Evolutionary conservation across 164 flowering plant species (phyloP), one percentile per base, ranked within the genome.

Genomic region (Pachysandra terminalis): DNA sequence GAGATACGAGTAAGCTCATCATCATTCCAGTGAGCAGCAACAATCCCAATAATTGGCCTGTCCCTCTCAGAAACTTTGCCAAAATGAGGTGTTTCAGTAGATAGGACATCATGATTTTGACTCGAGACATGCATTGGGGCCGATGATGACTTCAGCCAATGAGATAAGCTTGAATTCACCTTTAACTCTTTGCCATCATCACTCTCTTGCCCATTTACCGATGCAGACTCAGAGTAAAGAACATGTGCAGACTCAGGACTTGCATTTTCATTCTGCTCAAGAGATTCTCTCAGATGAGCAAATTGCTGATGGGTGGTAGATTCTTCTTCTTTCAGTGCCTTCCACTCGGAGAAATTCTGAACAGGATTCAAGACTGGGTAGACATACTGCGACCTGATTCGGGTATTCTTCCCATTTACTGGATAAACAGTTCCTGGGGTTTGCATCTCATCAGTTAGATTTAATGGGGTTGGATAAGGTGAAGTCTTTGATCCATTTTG

Each of bases 381-480:
- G 4, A 90, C 90, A 78, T 81, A 90, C 73, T 89, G 96, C 41
- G 92, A 89, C 75, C 93, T 81, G 75, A 91, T 79, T 66, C 85
- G 77, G 52, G 73, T 64, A 72, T 74, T 74, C 68, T 74, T 91
- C 24, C 82, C 79, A 68, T 73, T 71, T 57, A 80, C 69, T 19
- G 97, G 82, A 63, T 79, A 95, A 59, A 83, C 86, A 70, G 97
- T 92, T 69, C 97, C 99, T 59, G 99, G 99, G 41, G 97, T 92
- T 76, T 95, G 96, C 97, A 95, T 92, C 70, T 84, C 96, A 74
- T 86, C 90, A 41, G 80, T 79, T 45, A 95, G 72, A 69, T 82
- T 81, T 37, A 80, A 35, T 15, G 96, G 96, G 63, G 96, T 89
- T 32, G 95, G 86, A 72, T 89, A 80, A 52, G 96, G 96, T 40